These are phyloP conservation scores for Phoenix roebelenii DNA, from an alignment of 176 grass and related monocot species.

Conservation along the genomic window DNA sequence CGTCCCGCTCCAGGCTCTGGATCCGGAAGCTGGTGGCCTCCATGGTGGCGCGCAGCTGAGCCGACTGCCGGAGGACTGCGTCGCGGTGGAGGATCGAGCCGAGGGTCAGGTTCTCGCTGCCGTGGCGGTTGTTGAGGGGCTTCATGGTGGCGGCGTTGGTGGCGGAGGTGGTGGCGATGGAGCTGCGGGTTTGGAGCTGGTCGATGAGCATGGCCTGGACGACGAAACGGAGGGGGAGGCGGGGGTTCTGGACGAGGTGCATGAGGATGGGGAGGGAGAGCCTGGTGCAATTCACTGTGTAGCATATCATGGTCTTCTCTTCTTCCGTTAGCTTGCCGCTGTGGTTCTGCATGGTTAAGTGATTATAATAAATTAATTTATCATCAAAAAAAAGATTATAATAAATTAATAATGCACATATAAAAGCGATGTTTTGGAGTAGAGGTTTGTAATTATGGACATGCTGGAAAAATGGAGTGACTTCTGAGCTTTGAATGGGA, in stretches of 20 bases:
- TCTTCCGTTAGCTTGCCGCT: conserved; percentile 72
- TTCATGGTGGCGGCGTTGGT: background rate
- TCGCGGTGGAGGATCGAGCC: conserved; percentile 90
- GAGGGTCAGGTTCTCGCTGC: conserved; percentile 27
- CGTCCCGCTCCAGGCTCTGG: conserved; percentile 72
- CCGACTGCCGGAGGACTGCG: conserved; percentile 47
- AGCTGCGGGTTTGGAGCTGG: conserved; percentile 85
- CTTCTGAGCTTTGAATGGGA: too few species aligned
- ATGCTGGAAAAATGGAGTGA: too few species aligned
- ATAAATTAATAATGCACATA: too few species aligned
- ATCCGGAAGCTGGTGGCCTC: conserved; percentile 64
- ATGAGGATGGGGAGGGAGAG: conserved; percentile 71
- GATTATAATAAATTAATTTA: too few species aligned
- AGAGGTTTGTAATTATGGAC: too few species aligned
- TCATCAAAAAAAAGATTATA: too few species aligned
- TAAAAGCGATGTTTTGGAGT: too few species aligned
- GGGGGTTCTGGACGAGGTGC: conserved; percentile 92
- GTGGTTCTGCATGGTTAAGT: conserved; percentile 36
- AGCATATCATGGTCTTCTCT: conserved; percentile 66
- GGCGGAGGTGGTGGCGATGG: conserved; percentile 17
- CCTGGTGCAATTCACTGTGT: conserved; percentile 73
- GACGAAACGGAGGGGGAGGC: conserved; percentile 90
- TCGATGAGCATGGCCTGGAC: conserved; percentile 98
- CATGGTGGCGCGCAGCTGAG: conserved; percentile 75
- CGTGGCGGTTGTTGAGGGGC: background rate